A percentile compares a stretch with the other conserved stretches of the same genome.
phyloP scores from a whole-genome alignment of 1,284 basidiomycete species.

The Rhodotorula sp. region DNA sequence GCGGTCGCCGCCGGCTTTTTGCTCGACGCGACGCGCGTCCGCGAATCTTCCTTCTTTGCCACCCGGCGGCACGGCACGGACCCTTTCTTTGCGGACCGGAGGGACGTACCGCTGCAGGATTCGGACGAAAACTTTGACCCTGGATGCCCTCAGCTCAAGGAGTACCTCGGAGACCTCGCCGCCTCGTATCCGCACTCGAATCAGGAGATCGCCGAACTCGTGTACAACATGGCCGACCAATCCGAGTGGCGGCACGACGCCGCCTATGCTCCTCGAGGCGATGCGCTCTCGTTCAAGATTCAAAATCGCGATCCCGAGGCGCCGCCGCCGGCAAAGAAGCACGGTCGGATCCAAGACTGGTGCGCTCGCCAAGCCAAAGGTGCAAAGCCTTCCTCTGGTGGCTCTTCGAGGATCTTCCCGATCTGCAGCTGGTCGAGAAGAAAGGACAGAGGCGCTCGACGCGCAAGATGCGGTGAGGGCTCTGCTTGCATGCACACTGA shows the following conservation, averaged over 20 bases:
- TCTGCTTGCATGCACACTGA: background rate
- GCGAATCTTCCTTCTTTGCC: conserved; percentile 4
- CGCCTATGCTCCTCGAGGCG: conserved; percentile 20
- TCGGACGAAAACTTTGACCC: background rate
- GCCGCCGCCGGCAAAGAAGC: background rate
- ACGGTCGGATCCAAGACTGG: background rate
- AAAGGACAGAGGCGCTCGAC: background rate
- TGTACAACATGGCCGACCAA: conserved; percentile 16
- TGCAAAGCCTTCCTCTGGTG: conserved; percentile 15
- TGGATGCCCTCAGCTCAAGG: background rate
- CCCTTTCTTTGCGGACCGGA: background rate
- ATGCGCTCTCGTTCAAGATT: conserved; percentile 18
- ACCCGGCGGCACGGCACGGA: background rate
- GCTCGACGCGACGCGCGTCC: conserved; percentile 9
- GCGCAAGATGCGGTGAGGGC: conserved; percentile 16
- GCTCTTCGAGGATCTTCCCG: conserved; percentile 9
- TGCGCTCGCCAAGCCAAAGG: conserved; percentile 3
- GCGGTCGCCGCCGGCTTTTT: conserved; percentile 23
- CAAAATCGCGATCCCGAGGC: background rate
- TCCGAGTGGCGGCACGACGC: background rate
- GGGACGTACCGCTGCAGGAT: background rate
- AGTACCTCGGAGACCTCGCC: background rate
- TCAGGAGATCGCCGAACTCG: conserved; percentile 1
- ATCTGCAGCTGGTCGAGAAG: background rate
- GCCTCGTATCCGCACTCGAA: background rate